These are phyloP conservation scores for Astrephomene gubernaculifera DNA, from an alignment of 139 green algal species.

Conservation along the genomic window DNA sequence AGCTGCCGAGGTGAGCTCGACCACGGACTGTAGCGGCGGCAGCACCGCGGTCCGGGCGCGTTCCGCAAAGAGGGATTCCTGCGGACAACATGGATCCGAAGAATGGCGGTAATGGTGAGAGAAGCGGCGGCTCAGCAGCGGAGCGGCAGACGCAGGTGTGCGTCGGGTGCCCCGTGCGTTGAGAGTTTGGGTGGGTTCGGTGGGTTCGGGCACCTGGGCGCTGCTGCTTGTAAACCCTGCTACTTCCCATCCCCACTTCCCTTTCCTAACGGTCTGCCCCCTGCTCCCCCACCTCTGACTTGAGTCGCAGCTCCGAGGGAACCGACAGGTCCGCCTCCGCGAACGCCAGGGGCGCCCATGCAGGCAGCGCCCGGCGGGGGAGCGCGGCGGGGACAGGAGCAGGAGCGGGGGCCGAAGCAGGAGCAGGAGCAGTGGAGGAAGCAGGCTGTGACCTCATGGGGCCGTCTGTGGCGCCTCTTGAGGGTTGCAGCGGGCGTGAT, in stretches of 20 bases:
- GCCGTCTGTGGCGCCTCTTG: no score
- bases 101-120: background rate
- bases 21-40: conserved; percentile 72
- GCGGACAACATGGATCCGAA: background rate
- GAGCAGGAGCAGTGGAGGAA: background rate
- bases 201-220: no score
- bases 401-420: background rate
- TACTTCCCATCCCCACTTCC: no score
- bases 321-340: conserved; percentile 22
- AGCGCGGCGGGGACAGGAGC: background rate
- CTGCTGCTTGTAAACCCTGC: no score
- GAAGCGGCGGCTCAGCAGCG: no score
- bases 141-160: no score
- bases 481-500: background rate
- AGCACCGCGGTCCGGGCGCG: conserved; percentile 50
- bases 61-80: conserved; percentile 57
- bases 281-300: conserved; percentile 18
- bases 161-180: no score
- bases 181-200: no score
- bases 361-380: background rate
- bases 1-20: conserved; percentile 74
- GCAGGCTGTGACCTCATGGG: no score
- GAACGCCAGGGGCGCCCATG: conserved; percentile 23
- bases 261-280: no score
- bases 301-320: conserved; percentile 28